Conservation (phyloP, 2,329 filamentous ascomycete species). For the Trichoderma arundinaceum region DNA sequence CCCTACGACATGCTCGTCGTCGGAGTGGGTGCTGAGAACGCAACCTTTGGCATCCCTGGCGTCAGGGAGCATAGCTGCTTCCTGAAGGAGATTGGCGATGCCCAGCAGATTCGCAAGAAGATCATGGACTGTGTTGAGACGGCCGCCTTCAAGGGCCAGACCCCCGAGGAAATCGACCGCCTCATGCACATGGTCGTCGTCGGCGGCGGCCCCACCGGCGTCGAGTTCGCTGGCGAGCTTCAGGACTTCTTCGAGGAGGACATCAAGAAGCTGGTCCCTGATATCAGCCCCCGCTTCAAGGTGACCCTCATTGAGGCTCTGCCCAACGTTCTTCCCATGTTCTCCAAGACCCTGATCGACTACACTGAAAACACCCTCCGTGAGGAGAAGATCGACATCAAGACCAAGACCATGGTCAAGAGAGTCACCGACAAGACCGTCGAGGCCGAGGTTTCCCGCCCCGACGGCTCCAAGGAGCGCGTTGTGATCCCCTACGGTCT, state of each 20-base stretch:
- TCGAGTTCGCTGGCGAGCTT: constrained; percentile 97
- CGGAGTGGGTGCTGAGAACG: constrained; percentile 96
- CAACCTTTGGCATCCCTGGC: constrained; percentile 96
- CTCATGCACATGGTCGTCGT: constrained; percentile 98
- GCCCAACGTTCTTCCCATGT: constrained; percentile 95
- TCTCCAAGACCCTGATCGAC: constrained; percentile 98
- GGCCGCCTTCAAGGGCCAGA: constrained; percentile 96
- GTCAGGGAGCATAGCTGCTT: constrained; percentile 96
- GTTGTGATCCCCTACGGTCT: constrained; percentile 91
- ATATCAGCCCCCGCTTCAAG: constrained; percentile 93
- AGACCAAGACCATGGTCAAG: constrained; percentile 99
- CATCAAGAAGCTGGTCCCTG: constrained; percentile 96
- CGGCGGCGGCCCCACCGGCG: constrained; percentile 91
- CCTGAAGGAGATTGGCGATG: constrained; percentile 96
- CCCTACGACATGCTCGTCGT: constrained; percentile 98
- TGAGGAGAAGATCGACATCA: constrained; percentile 97
- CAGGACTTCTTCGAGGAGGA: constrained; percentile 99
- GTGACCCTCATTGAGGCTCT: constrained; percentile 97
- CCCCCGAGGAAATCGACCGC: constrained; percentile 84
- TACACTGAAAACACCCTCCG: constrained; percentile 99
- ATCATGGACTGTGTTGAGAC: constrained; percentile 99
- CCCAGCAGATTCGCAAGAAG: constrained; percentile 94
- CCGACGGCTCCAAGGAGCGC: constrained; percentile 82
- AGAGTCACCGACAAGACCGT: constrained; percentile 91
- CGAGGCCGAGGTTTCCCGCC: constrained; percentile 81